phyloP scores from a whole-genome alignment of 2,329 filamentous ascomycete species.

The Alternaria atra region DNA sequence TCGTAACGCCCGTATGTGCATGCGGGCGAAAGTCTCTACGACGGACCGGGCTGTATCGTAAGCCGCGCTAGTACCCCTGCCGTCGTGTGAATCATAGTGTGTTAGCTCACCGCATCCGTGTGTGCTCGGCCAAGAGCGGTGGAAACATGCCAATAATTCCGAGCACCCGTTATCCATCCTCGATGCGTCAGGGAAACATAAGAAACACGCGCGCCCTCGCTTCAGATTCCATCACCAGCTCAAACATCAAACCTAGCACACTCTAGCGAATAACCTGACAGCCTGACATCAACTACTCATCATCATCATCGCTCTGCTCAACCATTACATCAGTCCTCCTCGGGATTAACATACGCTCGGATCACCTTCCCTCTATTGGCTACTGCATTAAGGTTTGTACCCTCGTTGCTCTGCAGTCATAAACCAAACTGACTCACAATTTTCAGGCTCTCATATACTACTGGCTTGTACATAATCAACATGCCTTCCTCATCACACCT shows the following conservation, averaged over 20 bases:
- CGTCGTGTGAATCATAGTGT: slow-evolving; percentile 33
- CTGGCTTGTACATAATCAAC: slow-evolving; percentile 37
- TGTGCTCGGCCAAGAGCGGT: slow-evolving; percentile 35
- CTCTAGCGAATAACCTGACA: slow-evolving; percentile 11
- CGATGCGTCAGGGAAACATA: slow-evolving; percentile 41
- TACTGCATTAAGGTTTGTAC: slow-evolving; percentile 43
- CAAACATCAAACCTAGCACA: slow-evolving; percentile 17
- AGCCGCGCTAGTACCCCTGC: slow-evolving; percentile 28
- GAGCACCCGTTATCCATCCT: slow-evolving; percentile 39
- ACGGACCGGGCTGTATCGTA: slow-evolving; percentile 13
- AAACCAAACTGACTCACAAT: slow-evolving; percentile 63
- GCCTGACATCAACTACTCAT: slow-evolving; percentile 1
- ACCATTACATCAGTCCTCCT: slow-evolving; percentile 19
- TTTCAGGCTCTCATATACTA: slow-evolving; percentile 41
- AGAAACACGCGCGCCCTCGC: slow-evolving; percentile 41
- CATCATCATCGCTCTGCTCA: slow-evolving; percentile 3
- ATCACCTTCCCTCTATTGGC: slow-evolving; percentile 48
- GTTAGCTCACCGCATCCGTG: slow-evolving; percentile 28
- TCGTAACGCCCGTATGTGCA: slow-evolving; percentile 18
- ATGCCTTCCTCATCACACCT: slow-evolving; percentile 61
- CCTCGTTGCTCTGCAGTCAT: slow-evolving; percentile 41
- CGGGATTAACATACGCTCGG: slow-evolving; percentile 33
- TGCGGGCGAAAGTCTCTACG: slow-evolving; percentile 18
- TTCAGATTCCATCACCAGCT: slow-evolving; percentile 18
- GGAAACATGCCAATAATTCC: slow-evolving; percentile 39